phyloP scores from a whole-genome alignment of 352 stramenopile genomes.

The Globisporangium camurandrum region DNA sequence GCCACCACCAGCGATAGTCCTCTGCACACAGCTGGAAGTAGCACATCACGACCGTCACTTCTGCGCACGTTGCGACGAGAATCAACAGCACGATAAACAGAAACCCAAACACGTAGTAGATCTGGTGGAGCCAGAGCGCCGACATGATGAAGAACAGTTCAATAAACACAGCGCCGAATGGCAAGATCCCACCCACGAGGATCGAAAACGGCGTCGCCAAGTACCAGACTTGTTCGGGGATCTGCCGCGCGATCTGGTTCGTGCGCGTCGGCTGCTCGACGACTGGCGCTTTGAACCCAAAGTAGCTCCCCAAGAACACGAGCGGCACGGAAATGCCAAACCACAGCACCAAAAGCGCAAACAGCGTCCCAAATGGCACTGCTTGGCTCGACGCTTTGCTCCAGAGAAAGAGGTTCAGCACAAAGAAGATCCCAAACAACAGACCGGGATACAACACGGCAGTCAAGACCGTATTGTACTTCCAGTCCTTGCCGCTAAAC shows the following conservation, averaged over 20 bases:
- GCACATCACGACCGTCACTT: conserved; percentile 99
- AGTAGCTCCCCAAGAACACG: conserved; percentile 97
- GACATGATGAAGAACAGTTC: conserved; percentile 99
- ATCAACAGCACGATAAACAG: conserved; percentile 98
- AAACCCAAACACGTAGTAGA: conserved; percentile 99
- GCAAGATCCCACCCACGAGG: conserved; percentile 95
- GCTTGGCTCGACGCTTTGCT: conserved; percentile 78
- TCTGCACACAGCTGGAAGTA: conserved; percentile 99
- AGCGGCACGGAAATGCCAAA: conserved; percentile 97
- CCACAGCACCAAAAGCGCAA: conserved; percentile 96
- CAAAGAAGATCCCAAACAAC: conserved; percentile 92
- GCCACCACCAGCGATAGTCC: conserved; percentile 99
- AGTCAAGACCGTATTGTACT: conserved; percentile 94
- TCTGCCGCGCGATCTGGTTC: conserved; percentile 88
- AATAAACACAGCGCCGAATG: conserved; percentile 99
- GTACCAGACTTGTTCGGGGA: conserved; percentile 95
- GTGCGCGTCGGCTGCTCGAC: conserved; percentile 87
- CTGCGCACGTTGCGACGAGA: conserved; percentile 95
- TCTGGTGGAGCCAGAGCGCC: conserved; percentile 98
- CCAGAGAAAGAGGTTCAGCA: conserved; percentile 96
- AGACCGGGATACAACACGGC: conserved; percentile 92
- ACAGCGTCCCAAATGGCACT: conserved; percentile 95
- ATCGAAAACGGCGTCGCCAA: conserved; percentile 91
- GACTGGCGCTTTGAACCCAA: conserved; percentile 88
- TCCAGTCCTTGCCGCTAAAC: conserved; percentile 97